Conservation (phyloP, 768 basidiomycete genomes). For the Mycena chlorophos region DNA sequence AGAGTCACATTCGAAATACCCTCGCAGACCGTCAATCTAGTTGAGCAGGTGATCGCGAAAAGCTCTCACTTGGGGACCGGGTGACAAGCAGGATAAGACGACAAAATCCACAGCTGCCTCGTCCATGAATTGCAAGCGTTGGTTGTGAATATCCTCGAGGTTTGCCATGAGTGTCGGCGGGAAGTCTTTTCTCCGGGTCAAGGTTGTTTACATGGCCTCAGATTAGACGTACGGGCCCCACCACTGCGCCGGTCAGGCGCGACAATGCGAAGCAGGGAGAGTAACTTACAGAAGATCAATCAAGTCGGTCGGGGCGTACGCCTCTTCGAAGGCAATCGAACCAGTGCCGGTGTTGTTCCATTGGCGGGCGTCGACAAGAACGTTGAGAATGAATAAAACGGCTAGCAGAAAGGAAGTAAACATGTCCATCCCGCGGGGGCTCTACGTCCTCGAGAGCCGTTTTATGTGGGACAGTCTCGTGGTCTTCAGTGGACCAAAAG, state of each 20-base stretch:
- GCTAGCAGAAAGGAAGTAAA: not conserved
- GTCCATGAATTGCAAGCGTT: constrained; percentile 38
- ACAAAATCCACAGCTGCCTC: constrained; percentile 40
- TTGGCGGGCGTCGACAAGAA: constrained; percentile 10
- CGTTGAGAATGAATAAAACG: not conserved
- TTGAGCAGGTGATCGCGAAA: not conserved
- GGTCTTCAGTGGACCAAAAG: no score
- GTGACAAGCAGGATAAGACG: constrained; percentile 40
- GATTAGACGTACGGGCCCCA: not conserved
- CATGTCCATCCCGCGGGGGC: no score
- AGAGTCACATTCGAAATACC: constrained; percentile 35
- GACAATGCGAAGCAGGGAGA: not conserved
- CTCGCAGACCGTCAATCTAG: not conserved
- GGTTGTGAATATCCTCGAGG: constrained; percentile 41
- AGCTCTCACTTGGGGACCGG: constrained; percentile 34
- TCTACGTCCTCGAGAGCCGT: no score
- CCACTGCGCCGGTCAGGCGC: not conserved
- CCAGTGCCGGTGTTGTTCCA: constrained; percentile 39
- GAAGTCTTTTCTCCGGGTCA: not conserved
- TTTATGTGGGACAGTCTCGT: no score
- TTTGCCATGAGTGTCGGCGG: constrained; percentile 20
- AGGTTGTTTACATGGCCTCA: not conserved
- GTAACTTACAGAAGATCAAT: constrained; percentile 26
- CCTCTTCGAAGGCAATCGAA: constrained; percentile 42
- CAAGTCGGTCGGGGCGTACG: constrained; percentile 39